Base-by-base conservation (phyloP, 352 stramenopile genomes). In the Phytophthora gonapodyides region DNA sequence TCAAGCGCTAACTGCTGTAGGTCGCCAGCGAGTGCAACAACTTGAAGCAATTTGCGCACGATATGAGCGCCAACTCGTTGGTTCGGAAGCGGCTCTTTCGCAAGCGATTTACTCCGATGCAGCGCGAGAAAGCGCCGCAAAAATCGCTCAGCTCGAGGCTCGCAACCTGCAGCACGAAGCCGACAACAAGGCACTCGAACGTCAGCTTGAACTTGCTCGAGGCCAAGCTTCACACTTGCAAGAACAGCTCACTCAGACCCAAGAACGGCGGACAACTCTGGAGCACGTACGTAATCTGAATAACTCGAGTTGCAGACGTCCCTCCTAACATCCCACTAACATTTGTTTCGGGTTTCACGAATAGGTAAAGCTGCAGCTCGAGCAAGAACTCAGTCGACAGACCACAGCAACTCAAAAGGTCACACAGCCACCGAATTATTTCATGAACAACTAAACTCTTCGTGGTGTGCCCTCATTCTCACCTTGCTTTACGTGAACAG, bases 31-130 rank as follows among this genome's bases (percentile, higher is more conserved):
- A 36, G 61, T 87, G 11, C 58, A 72, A 36, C 74, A 88, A 27
- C 58, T 88, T 34, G 48, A 73, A 55, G 37, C 62, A 5, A 67
- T 84, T 27, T 84, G 74, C 42, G 55, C 35, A 1, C 42, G 50
- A 2, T 88, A 90, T 41, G 81, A 90, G 12, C 58, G 51, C 2
- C 81, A 88, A 59, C 68, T 90, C 13, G 54, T 76, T 11, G 73
- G 71, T 1, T 75, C 67, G 16, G 79, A 90, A 34, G 71, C 57
- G 0, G 81, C 84, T 35, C 67, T 88, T 35, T 80, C 76, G 2
- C 62, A 73, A 27, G 77, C 77, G 6, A 73, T 83, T 42, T 70
- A 82, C 55, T 84, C 76, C 1, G 60, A 72, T 54, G 48, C 54
- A 42, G 60, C 60, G 34, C 60, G 54, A 54, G 68, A 84, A 45